Evolutionary conservation across 768 basidiomycete species (phyloP).

Genomic region (Mycena albidolilacea): DNA sequence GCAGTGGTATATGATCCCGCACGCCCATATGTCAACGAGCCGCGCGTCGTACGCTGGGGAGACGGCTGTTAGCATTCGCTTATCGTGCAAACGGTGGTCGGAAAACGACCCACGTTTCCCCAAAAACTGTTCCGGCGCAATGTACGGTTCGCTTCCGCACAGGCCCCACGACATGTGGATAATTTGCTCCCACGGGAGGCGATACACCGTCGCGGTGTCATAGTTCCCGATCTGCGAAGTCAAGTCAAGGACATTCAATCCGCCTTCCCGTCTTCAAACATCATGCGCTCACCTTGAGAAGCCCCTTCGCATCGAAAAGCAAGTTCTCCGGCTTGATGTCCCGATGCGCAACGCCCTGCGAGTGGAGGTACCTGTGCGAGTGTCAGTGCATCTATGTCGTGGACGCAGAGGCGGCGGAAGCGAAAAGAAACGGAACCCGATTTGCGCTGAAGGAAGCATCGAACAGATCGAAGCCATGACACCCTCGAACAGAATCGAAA

Average conservation of each 20-base stretch:
- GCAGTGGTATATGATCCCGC: slow-evolving; percentile 98
- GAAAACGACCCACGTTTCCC: slow-evolving; percentile 86
- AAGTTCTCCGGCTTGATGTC: slow-evolving; percentile 99
- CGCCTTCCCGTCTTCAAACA: too few species aligned
- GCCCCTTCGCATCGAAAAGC: slow-evolving; percentile 92
- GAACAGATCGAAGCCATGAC: background rate
- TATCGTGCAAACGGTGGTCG: background rate
- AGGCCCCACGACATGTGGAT: slow-evolving; percentile 98
- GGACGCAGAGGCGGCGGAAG: too few species aligned
- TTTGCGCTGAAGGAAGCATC: too few species aligned
- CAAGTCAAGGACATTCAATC: background rate
- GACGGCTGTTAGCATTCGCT: slow-evolving; percentile 22
- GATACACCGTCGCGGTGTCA: slow-evolving; percentile 98
- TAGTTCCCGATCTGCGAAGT: slow-evolving; percentile 91
- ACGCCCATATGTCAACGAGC: slow-evolving; percentile 98
- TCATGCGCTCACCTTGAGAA: slow-evolving; percentile 80
- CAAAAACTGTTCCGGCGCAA: slow-evolving; percentile 97
- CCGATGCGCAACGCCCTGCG: slow-evolving; percentile 97
- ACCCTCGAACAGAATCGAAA: too few species aligned
- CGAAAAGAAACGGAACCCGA: too few species aligned
- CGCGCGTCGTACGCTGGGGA: slow-evolving; percentile 95
- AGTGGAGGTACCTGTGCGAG: slow-evolving; percentile 78
- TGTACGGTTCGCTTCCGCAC: slow-evolving; percentile 98
- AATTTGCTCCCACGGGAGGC: slow-evolving; percentile 97
- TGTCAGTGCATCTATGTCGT: too few species aligned